phyloP scores from a whole-genome alignment of 1,284 basidiomycete genomes.

The Mycena sp. region DNA sequence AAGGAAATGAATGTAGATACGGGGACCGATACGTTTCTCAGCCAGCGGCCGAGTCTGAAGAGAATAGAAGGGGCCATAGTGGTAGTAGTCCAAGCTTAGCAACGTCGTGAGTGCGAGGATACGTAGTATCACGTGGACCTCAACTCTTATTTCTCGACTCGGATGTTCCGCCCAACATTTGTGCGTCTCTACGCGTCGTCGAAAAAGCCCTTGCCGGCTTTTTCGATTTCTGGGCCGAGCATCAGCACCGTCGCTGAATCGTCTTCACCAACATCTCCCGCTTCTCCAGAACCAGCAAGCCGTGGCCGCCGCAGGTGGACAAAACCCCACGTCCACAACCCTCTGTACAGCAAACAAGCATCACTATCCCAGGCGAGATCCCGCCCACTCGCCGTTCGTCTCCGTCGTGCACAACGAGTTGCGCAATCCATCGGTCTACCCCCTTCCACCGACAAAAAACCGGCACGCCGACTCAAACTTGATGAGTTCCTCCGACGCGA shows the following conservation, averaged over 20 bases:
- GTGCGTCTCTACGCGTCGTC: conserved; percentile 26
- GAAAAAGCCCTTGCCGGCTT: not conserved
- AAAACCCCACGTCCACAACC: conserved; percentile 28
- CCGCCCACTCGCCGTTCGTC: conserved; percentile 74
- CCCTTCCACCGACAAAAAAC: conserved; percentile 63
- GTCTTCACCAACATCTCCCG: conserved; percentile 42
- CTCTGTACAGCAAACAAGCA: conserved; percentile 51
- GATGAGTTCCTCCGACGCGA: conserved; percentile 56
- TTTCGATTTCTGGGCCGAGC: not conserved
- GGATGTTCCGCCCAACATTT: conserved; percentile 25
- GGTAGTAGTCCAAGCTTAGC: not conserved
- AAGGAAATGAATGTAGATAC: conserved; percentile 70
- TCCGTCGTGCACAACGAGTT: conserved; percentile 67
- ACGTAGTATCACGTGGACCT: conserved; percentile 12
- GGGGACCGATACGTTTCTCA: conserved; percentile 49
- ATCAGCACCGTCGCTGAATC: not conserved
- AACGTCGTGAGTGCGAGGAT: not conserved
- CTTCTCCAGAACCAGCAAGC: conserved; percentile 56
- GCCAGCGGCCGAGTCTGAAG: conserved; percentile 19
- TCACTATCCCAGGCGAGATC: conserved; percentile 69
- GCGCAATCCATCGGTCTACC: conserved; percentile 39
- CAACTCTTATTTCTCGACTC: not conserved
- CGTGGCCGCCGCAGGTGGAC: conserved; percentile 21
- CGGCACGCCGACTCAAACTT: conserved; percentile 62
- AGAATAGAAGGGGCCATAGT: conserved; percentile 47